phyloP scores from a whole-genome alignment of 495 filamentous ascomycete genomes.

The Aspergillus saccharolyticus region DNA sequence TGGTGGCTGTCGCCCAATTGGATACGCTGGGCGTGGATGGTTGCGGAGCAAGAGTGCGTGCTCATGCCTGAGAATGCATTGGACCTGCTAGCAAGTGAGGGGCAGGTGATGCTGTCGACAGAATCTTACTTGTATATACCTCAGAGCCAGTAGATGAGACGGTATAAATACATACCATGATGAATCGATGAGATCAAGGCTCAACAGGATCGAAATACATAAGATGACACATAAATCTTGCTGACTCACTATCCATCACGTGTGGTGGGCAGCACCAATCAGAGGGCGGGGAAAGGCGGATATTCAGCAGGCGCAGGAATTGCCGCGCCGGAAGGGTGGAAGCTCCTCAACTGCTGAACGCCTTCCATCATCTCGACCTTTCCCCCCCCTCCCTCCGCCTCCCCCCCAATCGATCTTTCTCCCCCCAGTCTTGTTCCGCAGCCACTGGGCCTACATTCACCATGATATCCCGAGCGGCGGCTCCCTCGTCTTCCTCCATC shows the following conservation, averaged over 20 bases:
- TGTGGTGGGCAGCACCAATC: slow-evolving; percentile 30
- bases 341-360: slow-evolving; percentile 26
- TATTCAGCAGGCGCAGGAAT: slow-evolving; percentile 46
- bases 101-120: slow-evolving; percentile 27
- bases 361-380: slow-evolving; percentile 17
- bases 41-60: slow-evolving; percentile 36
- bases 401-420: slow-evolving; percentile 18
- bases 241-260: slow-evolving; percentile 25
- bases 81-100: slow-evolving; percentile 18
- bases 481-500: slow-evolving; percentile 46
- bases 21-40: slow-evolving; percentile 40
- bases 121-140: slow-evolving; percentile 41
- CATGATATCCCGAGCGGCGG: slow-evolving; percentile 50
- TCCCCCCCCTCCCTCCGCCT: slow-evolving; percentile 24
- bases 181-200: neutral
- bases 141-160: slow-evolving; percentile 13
- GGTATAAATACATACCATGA: slow-evolving; percentile 1
- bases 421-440: slow-evolving; percentile 21
- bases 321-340: slow-evolving; percentile 21
- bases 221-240: neutral
- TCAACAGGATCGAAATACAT: too few species aligned
- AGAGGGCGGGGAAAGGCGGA: slow-evolving; percentile 37
- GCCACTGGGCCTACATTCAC: slow-evolving; percentile 33
- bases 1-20: slow-evolving; percentile 41
- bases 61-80: slow-evolving; percentile 37